A percentile compares a stretch with the other conserved stretches of the same genome.
Conservation (phyloP, 257 asterid genomes). For the Ilex aquifolium region DNA sequence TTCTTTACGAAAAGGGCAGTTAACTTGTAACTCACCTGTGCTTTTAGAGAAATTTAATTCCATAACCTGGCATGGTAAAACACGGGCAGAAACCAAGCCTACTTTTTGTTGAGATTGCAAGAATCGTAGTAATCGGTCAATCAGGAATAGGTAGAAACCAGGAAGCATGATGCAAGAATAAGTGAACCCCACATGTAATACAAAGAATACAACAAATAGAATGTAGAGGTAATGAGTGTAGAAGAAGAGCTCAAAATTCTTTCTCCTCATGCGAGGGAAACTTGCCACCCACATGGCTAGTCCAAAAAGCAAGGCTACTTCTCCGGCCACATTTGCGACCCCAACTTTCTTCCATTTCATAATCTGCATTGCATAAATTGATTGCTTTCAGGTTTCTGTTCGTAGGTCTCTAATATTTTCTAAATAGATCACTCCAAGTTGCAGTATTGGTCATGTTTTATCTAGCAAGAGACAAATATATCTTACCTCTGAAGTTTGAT, state of each 20-base stretch:
- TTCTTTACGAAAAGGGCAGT: neutral
- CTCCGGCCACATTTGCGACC: conserved; percentile 52
- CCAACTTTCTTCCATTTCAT: conserved; percentile 52
- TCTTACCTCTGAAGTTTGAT: conserved; percentile 40
- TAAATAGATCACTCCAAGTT: no score
- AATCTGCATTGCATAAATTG: conserved; percentile 30
- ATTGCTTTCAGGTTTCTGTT: neutral
- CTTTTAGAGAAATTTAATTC: conserved; percentile 61
- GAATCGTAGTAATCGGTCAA: conserved; percentile 54
- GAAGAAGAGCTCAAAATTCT: conserved; percentile 53
- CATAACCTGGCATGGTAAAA: conserved; percentile 48
- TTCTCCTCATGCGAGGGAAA: conserved; percentile 43
- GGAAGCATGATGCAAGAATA: conserved; percentile 61
- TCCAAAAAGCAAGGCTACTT: conserved; percentile 37
- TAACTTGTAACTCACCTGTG: conserved; percentile 31
- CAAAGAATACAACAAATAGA: conserved; percentile 41
- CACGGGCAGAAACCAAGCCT: conserved; percentile 36
- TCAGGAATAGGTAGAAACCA: conserved; percentile 52
- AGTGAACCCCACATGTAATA: conserved; percentile 65
- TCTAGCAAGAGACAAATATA: no score
- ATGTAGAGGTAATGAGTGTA: conserved; percentile 52
- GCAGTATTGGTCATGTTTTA: no score
- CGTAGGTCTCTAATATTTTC: no score
- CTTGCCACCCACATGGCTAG: conserved; percentile 51
- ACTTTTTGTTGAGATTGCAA: conserved; percentile 45